Evolutionary conservation across 768 basidiomycete species (phyloP).

Genomic region (Cubamyces lactineus): DNA sequence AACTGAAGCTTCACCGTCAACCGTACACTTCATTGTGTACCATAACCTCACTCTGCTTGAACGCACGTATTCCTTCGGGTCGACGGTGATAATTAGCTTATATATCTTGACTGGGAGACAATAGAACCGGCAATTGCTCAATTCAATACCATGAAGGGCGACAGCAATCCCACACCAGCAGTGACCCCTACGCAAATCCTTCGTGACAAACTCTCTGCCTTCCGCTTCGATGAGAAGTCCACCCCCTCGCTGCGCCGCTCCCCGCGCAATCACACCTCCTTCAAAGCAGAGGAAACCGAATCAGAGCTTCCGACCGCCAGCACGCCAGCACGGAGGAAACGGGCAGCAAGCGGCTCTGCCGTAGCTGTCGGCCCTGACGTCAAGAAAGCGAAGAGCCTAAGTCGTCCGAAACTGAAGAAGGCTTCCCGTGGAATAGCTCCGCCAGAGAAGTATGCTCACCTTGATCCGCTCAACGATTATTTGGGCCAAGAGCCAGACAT

Average conservation of each 20-base stretch:
- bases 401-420: slow-evolving; percentile 31
- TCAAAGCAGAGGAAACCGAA: background rate
- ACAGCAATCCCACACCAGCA: too few relatives aligned
- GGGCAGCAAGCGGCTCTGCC: background rate
- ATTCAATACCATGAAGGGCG: too few relatives aligned
- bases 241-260: slow-evolving; percentile 12
- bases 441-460: slow-evolving; percentile 56
- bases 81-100: too few relatives aligned
- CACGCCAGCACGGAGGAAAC: background rate
- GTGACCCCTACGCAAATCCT: slow-evolving; percentile 12
- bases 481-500: slow-evolving; percentile 40
- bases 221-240: slow-evolving; percentile 6
- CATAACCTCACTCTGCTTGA: too few relatives aligned
- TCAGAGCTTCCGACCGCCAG: background rate
- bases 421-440: slow-evolving; percentile 49
- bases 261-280: background rate
- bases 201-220: slow-evolving; percentile 2
- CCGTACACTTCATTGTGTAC: too few relatives aligned
- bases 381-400: background rate
- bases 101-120: too few relatives aligned
- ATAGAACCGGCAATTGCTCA: too few relatives aligned
- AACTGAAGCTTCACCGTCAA: too few relatives aligned
- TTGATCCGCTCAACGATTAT: slow-evolving; percentile 55
- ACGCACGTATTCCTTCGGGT: too few relatives aligned
- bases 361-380: background rate